Conservation (phyloP, 2,329 filamentous ascomycete species). For the Sarocladium oryzae region DNA sequence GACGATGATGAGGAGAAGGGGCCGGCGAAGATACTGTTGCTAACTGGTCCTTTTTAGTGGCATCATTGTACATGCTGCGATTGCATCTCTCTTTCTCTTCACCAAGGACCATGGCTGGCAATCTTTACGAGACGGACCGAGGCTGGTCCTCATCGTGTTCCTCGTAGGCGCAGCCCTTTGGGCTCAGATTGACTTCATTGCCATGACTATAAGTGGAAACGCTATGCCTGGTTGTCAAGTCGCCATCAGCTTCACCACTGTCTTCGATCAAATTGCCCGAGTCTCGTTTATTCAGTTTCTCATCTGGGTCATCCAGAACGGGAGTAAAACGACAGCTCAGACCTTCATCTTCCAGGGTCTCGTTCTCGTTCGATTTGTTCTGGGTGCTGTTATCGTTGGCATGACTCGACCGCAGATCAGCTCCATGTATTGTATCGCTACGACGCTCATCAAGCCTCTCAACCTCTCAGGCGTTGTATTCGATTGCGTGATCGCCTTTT, state of each 20-base stretch:
- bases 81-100: conserved; percentile 38
- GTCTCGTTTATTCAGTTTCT: conserved; percentile 48
- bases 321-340: conserved; percentile 28
- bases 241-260: conserved; percentile 42
- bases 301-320: conserved; percentile 41
- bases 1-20: not conserved
- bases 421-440: conserved; percentile 42
- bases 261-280: conserved; percentile 52
- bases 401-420: conserved; percentile 46
- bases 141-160: conserved; percentile 56
- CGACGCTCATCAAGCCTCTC: conserved; percentile 36
- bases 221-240: conserved; percentile 43
- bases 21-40: not conserved
- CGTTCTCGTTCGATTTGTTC: conserved; percentile 40
- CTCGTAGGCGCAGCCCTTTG: conserved; percentile 45
- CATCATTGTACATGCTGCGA: conserved; percentile 46
- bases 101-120: conserved; percentile 41
- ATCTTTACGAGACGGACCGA: conserved; percentile 51
- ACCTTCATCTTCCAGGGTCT: conserved; percentile 38
- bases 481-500: conserved; percentile 38
- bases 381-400: conserved; percentile 49
- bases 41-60: conserved; percentile 28
- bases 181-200: conserved; percentile 45
- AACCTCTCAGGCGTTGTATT: conserved; percentile 37
- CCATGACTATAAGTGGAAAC: conserved; percentile 37